These are phyloP conservation scores for Saccharum officinarum DNA, from an alignment of 176 grass and related monocot genomes.

Conservation along the genomic window DNA sequence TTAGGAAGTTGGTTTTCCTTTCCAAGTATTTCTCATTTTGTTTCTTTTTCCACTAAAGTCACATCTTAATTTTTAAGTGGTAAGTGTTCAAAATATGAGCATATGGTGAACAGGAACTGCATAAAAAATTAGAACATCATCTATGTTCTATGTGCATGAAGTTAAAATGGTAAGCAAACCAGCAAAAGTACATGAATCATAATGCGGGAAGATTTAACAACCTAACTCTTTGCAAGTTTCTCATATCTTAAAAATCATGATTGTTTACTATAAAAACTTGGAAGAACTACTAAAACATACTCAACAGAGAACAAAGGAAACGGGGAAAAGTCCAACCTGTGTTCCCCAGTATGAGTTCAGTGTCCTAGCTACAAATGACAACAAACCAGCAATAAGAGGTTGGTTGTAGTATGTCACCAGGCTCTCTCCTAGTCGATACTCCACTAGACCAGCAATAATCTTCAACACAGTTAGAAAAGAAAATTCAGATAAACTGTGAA, in stretches of 20 bases:
- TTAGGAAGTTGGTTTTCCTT: background rate
- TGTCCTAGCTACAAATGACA: slow-evolving; percentile 86
- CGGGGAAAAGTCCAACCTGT: slow-evolving; percentile 61
- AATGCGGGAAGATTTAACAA: background rate
- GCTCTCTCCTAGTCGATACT: slow-evolving; percentile 82
- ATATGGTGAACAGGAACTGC: background rate
- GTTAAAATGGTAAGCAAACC: background rate
- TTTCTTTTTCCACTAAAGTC: background rate
- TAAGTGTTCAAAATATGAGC: background rate
- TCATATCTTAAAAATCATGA: background rate
- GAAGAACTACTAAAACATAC: background rate
- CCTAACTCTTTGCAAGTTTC: background rate
- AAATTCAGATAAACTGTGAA: slow-evolving; percentile 17
- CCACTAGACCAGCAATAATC: slow-evolving; percentile 93
- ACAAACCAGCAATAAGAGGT: slow-evolving; percentile 71
- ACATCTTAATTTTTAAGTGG: background rate
- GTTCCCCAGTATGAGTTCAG: slow-evolving; percentile 98
- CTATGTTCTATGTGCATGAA: slow-evolving; percentile 3
- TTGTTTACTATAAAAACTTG: slow-evolving; percentile 19
- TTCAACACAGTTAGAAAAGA: slow-evolving; percentile 39
- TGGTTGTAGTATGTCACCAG: slow-evolving; percentile 76
- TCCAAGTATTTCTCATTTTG: background rate
- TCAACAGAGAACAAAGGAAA: slow-evolving; percentile 15
- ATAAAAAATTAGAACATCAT: background rate
- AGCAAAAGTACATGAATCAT: slow-evolving; percentile 8